Base-by-base conservation (phyloP, 192 early-diverging fungal species). In the Jimgerdemannia flammicorona region DNA sequence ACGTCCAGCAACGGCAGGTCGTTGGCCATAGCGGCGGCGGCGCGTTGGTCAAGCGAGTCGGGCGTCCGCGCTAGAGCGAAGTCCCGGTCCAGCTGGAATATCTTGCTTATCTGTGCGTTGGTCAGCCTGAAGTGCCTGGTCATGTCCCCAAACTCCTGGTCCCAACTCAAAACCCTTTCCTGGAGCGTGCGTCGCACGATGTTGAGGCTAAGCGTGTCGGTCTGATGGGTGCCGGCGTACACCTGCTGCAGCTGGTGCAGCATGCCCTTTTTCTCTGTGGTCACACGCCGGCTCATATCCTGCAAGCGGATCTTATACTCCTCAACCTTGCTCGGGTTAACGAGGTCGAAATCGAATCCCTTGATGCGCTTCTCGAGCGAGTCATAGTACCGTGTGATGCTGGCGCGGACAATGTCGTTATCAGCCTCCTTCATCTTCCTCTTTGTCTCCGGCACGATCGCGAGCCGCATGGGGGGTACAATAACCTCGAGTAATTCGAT, bases 181-280 rank as follows among this genome's bases (percentile, higher is more conserved):
- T 94, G 91, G 40, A 99, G 73, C 10, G 85, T 87, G 70, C 90
- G 89, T 8, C 93, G 85, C 9, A 95, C 94, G 41, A 87, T 84
- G 70, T 94, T 96, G 40, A 97, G 78, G 3, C 95, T 91, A 43
- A 98, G 74, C 0, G 90, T 93, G 78, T 99, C 97, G 10, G 87
- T 90, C 3, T 92, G 85, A 14, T 87, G 83, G 6, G 91, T 95
- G 77, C 89, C 92, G 70, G 93, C 88, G 75, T 92, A 90, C 0
- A 92, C 92, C 74, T 97, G 95, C 72, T 96, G 93, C 2, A 97
- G 86, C 3, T 92, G 77, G 80, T 97, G 95, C 41, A 95, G 85
- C 64, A 95, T 87, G 75, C 91, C 84, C 42, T 94, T 94, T 54
- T 91, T 94, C 82, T 97, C 95, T 1, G 88, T 86, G 3, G 83